Percentiles rank a stretch among this genome's conserved stretches.
Evolutionary conservation across 2,329 filamentous ascomycete genomes (phyloP).

Genomic region (Pseudogymnoascus verrucosus): DNA sequence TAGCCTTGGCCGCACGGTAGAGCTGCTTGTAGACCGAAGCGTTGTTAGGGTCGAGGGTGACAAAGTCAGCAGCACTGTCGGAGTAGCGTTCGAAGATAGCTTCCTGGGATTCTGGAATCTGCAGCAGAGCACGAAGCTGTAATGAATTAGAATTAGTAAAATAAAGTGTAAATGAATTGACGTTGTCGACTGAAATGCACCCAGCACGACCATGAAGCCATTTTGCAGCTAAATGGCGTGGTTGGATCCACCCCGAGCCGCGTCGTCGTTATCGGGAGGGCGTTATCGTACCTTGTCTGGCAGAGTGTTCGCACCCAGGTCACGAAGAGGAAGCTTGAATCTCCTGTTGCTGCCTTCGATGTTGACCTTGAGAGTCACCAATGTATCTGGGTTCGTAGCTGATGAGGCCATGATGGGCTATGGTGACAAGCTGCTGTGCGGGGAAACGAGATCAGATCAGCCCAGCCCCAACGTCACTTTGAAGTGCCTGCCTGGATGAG

Average conservation of each 20-base stretch:
- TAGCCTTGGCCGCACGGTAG: constrained; percentile 92
- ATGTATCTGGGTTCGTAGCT: constrained; percentile 49
- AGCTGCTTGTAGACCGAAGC: constrained; percentile 89
- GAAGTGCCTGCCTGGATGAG: background rate
- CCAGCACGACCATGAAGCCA: constrained; percentile 24
- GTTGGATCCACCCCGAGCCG: background rate
- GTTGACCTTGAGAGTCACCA: constrained; percentile 72
- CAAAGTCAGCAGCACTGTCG: constrained; percentile 76
- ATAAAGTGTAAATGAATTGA: constrained; percentile 1
- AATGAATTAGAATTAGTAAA: constrained; percentile 20
- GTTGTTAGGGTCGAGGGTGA: constrained; percentile 71
- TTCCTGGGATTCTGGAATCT: constrained; percentile 52
- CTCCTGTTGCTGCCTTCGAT: constrained; percentile 69
- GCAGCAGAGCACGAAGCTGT: constrained; percentile 63
- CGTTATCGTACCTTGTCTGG: constrained; percentile 67
- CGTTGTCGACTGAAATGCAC: background rate
- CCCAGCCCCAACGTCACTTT: constrained; percentile 7
- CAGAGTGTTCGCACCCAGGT: constrained; percentile 66
- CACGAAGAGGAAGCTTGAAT: constrained; percentile 82
- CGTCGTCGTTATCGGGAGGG: background rate
- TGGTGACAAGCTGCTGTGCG: background rate
- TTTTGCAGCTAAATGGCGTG: constrained; percentile 15
- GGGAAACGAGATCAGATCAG: background rate
- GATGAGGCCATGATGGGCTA: constrained; percentile 24
- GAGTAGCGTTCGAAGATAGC: constrained; percentile 86